phyloP scores from a whole-genome alignment of 306 rosid species.

The Dicorynia guianensis region DNA sequence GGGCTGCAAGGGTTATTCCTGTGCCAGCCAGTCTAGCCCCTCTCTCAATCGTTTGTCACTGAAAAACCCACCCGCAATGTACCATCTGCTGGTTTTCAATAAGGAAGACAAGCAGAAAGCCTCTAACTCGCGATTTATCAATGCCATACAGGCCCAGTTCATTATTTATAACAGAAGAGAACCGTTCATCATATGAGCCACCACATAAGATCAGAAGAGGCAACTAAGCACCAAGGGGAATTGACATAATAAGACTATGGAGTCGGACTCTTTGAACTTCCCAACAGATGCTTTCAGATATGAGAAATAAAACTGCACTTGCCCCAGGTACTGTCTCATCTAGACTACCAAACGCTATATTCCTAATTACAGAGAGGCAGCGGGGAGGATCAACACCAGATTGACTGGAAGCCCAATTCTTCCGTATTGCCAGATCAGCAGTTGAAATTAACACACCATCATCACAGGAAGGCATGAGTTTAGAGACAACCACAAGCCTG shows the following conservation, averaged over 20 bases:
- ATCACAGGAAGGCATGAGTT: constrained; percentile 68
- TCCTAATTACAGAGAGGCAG: constrained; percentile 81
- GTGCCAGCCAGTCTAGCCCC: constrained; percentile 89
- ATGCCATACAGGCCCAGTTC: constrained; percentile 70
- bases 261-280: constrained; percentile 66
- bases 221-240: constrained; percentile 74
- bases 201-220: constrained; percentile 82
- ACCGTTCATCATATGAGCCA: constrained; percentile 46
- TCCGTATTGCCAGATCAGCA: constrained; percentile 79
- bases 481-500: constrained; percentile 80
- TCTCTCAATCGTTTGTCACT: constrained; percentile 74
- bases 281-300: constrained; percentile 71
- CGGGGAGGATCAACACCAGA: constrained; percentile 59
- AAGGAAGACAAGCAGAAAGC: constrained; percentile 69
- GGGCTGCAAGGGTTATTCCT: constrained; percentile 80
- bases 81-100: constrained; percentile 54
- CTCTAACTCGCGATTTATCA: constrained; percentile 66
- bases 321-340: constrained; percentile 70
- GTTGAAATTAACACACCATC: constrained; percentile 63
- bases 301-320: constrained; percentile 78
- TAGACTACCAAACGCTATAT: constrained; percentile 52
- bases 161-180: constrained; percentile 54
- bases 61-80: constrained; percentile 65
- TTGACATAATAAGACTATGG: constrained; percentile 67
- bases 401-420: constrained; percentile 67